Evolutionary conservation across 140 eudicot genomes (phyloP).

Genomic region (Senecio squalidus): DNA sequence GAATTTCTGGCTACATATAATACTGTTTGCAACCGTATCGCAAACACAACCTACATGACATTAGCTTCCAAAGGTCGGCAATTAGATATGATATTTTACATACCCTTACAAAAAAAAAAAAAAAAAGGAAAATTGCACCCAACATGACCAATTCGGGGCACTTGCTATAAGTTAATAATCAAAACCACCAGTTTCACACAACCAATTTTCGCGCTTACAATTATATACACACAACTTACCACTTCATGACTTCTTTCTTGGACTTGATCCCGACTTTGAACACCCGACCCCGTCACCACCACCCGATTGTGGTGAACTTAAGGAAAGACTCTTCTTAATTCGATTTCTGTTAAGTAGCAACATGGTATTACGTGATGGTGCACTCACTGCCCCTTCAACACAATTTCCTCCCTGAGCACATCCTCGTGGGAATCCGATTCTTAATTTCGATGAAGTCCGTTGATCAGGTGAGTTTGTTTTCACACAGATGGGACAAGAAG

Average conservation of each 20-base stretch:
- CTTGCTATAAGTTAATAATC: constrained; percentile 15
- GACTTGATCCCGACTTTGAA: constrained; percentile 46
- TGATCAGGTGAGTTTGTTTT: constrained; percentile 47
- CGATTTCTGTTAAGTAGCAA: constrained; percentile 55
- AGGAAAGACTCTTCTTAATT: constrained; percentile 42
- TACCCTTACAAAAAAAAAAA: constrained; percentile 3
- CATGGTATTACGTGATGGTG: constrained; percentile 59
- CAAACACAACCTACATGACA: constrained; percentile 7
- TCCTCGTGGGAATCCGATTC: constrained; percentile 52
- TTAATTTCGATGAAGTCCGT: constrained; percentile 39
- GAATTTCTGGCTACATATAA: not conserved
- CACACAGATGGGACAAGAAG: constrained; percentile 78
- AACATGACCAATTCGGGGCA: constrained; percentile 14
- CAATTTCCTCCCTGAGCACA: constrained; percentile 74
- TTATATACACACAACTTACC: constrained; percentile 21
- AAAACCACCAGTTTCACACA: constrained; percentile 14
- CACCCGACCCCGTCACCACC: constrained; percentile 46
- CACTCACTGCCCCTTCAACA: constrained; percentile 75
- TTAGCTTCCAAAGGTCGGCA: constrained; percentile 18
- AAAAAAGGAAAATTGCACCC: constrained; percentile 19
- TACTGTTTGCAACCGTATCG: not conserved
- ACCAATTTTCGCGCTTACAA: constrained; percentile 8
- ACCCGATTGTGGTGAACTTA: constrained; percentile 25
- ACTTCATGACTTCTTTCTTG: constrained; percentile 39
- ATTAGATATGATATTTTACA: constrained; percentile 19